Percentiles rank a stretch among this genome's conserved stretches.
phyloP scores from a whole-genome alignment of 108 stramenopile genomes.

The Discostella pseudostelligera region DNA sequence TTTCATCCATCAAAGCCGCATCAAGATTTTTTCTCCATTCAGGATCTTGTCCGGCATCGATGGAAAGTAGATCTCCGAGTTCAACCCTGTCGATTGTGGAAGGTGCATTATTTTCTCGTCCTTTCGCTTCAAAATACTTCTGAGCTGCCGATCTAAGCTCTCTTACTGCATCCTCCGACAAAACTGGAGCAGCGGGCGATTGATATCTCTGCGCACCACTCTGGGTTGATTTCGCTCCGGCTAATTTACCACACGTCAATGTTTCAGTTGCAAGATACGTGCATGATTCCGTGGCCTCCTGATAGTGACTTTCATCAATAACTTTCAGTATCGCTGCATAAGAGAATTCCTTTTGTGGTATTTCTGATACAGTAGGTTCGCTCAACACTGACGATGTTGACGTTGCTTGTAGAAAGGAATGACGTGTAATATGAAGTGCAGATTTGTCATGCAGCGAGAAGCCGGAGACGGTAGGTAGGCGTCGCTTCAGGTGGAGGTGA shows the following conservation, averaged over 20 bases:
- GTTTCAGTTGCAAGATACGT: conserved; percentile 29
- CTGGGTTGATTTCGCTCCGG: neutral
- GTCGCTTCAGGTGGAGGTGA: too few relatives aligned
- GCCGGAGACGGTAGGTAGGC: too few relatives aligned
- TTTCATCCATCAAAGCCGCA: conserved; percentile 16
- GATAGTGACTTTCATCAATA: conserved; percentile 33
- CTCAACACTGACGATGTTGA: neutral
- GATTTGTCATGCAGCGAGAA: neutral
- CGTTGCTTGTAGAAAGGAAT: neutral
- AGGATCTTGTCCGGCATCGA: neutral
- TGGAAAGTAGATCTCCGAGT: conserved; percentile 24
- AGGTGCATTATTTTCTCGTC: conserved; percentile 2
- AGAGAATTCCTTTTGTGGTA: conserved; percentile 16
- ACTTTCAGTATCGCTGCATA: conserved; percentile 36
- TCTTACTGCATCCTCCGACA: conserved; percentile 22
- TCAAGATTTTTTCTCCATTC: conserved; percentile 15
- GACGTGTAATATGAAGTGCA: neutral
- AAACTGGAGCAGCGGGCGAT: conserved; percentile 14
- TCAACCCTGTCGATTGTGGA: conserved; percentile 17
- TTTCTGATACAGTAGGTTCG: neutral
- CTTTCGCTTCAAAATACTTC: conserved; percentile 15
- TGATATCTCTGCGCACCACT: neutral
- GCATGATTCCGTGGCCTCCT: conserved; percentile 18
- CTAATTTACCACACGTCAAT: too few relatives aligned
- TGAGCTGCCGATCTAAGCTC: conserved; percentile 27